These are phyloP conservation scores for Microcyclosporella mali DNA, from an alignment of 2,329 filamentous ascomycete species.

Conservation along the genomic window DNA sequence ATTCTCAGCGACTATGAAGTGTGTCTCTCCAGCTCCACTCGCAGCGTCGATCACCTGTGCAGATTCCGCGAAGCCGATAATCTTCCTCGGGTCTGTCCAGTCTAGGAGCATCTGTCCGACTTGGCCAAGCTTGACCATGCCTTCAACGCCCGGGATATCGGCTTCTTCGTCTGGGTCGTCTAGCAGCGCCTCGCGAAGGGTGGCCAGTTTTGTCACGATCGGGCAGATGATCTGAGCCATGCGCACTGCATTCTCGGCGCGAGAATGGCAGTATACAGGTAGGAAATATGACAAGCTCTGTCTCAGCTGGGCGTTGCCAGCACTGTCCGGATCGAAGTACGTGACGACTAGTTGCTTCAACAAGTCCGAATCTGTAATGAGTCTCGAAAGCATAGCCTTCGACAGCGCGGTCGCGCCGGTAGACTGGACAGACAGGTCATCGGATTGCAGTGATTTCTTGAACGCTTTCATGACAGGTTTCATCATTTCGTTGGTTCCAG, in stretches of 20 bases:
- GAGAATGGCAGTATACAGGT: conserved; percentile 86
- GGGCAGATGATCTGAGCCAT: conserved; percentile 71
- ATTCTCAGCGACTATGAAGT: conserved; percentile 69
- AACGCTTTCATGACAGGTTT: conserved; percentile 78
- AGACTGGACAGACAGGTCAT: conserved; percentile 68
- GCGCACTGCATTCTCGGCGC: conserved; percentile 71
- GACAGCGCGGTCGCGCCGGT: conserved; percentile 74
- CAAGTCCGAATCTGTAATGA: conserved; percentile 67
- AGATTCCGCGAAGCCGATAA: conserved; percentile 37
- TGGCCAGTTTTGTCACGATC: conserved; percentile 63
- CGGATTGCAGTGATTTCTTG: conserved; percentile 69
- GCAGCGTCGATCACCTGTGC: conserved; percentile 13
- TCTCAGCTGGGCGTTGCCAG: conserved; percentile 71
- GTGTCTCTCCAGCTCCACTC: conserved; percentile 45
- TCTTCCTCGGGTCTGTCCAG: conserved; percentile 89
- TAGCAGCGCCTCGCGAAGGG: conserved; percentile 27
- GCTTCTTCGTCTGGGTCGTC: conserved; percentile 55
- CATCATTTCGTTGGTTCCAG: conserved; percentile 34
- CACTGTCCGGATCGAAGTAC: conserved; percentile 80
- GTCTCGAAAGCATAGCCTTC: conserved; percentile 76
- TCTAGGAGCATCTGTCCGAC: conserved; percentile 81
- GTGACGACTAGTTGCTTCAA: conserved; percentile 76
- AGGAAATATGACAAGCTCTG: conserved; percentile 91
- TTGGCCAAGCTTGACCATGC: conserved; percentile 64
- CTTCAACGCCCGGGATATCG: conserved; percentile 60